These are phyloP conservation scores for Phaeotremella fagi DNA, from an alignment of 768 basidiomycete species.

Conservation along the genomic window DNA sequence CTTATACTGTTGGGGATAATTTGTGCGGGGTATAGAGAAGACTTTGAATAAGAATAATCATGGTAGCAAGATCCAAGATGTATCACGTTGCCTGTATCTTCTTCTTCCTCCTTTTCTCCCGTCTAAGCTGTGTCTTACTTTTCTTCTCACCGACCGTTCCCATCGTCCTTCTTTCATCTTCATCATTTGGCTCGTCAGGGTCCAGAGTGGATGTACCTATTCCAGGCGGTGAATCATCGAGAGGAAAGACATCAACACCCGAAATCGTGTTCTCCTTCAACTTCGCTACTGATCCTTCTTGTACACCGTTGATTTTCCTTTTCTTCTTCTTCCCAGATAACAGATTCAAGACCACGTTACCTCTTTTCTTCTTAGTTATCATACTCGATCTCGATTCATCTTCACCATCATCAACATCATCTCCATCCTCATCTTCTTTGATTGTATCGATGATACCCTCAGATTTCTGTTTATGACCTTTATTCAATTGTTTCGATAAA, in stretches of 20 bases:
- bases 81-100: no score
- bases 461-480: neutral
- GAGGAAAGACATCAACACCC: neutral
- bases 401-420: slow-evolving; percentile 16
- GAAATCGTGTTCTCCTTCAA: neutral
- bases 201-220: neutral
- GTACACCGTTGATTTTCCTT: no score
- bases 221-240: neutral
- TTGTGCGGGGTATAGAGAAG: no score
- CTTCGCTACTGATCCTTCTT: neutral
- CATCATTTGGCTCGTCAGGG: neutral
- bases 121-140: slow-evolving; percentile 12
- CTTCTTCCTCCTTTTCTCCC: slow-evolving; percentile 20
- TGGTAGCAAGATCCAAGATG: no score
- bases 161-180: neutral
- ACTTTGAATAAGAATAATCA: no score
- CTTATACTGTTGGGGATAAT: no score
- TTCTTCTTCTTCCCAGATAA: slow-evolving; percentile 24
- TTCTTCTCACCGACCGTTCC: neutral
- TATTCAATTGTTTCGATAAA: neutral
- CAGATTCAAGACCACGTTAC: slow-evolving; percentile 4
- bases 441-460: neutral
- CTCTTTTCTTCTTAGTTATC: slow-evolving; percentile 2
- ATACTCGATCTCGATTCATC: slow-evolving; percentile 31
- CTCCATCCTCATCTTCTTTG: slow-evolving; percentile 6